These are phyloP conservation scores for Scortechinia acanthostroma DNA, from an alignment of 2,329 filamentous ascomycete genomes.

Conservation along the genomic window DNA sequence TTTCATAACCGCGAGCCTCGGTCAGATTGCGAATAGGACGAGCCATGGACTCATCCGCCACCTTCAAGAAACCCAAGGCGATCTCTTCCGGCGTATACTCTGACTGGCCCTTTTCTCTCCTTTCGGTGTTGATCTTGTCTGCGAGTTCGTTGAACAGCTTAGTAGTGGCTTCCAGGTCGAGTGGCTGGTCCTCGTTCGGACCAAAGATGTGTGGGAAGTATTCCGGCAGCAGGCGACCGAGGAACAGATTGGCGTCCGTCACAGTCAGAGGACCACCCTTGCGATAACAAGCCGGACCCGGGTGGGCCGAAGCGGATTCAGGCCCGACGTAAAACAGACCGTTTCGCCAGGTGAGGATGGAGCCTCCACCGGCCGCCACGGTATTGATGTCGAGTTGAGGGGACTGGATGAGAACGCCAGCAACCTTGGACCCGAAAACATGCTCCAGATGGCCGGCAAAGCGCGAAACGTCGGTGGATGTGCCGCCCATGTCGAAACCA, in stretches of 20 bases:
- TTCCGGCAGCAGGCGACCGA: constrained; percentile 42
- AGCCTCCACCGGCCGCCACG: constrained; percentile 60
- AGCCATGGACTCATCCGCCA: constrained; percentile 17
- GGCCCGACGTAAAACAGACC: constrained; percentile 61
- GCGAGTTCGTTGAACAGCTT: constrained; percentile 20
- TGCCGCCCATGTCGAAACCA: constrained; percentile 65
- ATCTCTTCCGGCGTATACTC: constrained; percentile 15
- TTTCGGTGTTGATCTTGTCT: constrained; percentile 14
- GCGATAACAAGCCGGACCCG: constrained; percentile 58
- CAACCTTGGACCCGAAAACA: constrained; percentile 46
- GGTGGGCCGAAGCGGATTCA: constrained; percentile 55
- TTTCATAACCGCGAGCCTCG: constrained; percentile 14
- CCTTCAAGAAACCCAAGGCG: constrained; percentile 13
- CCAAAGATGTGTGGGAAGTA: constrained; percentile 62
- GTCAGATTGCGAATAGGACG: constrained; percentile 16
- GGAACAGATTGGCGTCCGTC: constrained; percentile 55
- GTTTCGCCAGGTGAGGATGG: constrained; percentile 54
- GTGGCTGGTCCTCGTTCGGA: constrained; percentile 47
- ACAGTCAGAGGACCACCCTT: constrained; percentile 57
- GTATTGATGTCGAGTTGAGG: constrained; percentile 70
- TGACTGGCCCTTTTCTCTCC: constrained; percentile 3
- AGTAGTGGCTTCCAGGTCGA: constrained; percentile 19
- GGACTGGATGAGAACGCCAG: constrained; percentile 65
- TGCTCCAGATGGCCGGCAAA: constrained; percentile 64
- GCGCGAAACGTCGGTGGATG: constrained; percentile 61